These are phyloP conservation scores for Pythium rhizo-oryzae DNA, from an alignment of 352 stramenopile genomes.

Conservation along the genomic window DNA sequence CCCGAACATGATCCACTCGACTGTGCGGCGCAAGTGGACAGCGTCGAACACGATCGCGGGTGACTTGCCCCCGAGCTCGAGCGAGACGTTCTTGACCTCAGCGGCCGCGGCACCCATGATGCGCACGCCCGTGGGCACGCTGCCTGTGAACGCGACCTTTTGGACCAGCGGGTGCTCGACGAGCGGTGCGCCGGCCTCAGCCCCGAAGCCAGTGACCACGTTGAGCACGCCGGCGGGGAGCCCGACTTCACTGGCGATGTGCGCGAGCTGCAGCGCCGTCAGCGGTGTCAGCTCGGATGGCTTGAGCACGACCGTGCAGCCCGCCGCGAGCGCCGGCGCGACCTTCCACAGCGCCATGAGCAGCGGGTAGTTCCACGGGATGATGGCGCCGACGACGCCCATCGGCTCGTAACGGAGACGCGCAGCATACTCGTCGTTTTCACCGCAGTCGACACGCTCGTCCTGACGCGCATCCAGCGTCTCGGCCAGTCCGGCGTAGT, in stretches of 20 bases:
- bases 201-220: constrained; percentile 64
- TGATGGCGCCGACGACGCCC: constrained; percentile 67
- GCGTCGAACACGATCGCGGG: constrained; percentile 87
- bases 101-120: constrained; percentile 57
- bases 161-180: constrained; percentile 64
- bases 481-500: constrained; percentile 59
- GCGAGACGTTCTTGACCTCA: constrained; percentile 63
- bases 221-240: constrained; percentile 68
- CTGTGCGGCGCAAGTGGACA: constrained; percentile 62
- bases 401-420: constrained; percentile 67
- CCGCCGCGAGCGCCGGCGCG: constrained; percentile 88
- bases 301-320: constrained; percentile 96
- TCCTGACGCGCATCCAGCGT: constrained; percentile 54
- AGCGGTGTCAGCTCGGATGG: constrained; percentile 94
- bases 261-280: constrained; percentile 71
- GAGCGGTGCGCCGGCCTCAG: constrained; percentile 64
- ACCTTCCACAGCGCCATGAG: constrained; percentile 79
- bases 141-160: constrained; percentile 83
- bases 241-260: constrained; percentile 61
- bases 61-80: constrained; percentile 91
- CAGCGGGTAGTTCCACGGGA: constrained; percentile 67
- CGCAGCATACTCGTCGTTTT: constrained; percentile 48
- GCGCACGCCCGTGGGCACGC: constrained; percentile 44
- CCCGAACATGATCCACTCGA: constrained; percentile 84
- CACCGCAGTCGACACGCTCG: constrained; percentile 44